Base-by-base conservation (phyloP, 768 basidiomycete genomes). In the Trametes coccinea region DNA sequence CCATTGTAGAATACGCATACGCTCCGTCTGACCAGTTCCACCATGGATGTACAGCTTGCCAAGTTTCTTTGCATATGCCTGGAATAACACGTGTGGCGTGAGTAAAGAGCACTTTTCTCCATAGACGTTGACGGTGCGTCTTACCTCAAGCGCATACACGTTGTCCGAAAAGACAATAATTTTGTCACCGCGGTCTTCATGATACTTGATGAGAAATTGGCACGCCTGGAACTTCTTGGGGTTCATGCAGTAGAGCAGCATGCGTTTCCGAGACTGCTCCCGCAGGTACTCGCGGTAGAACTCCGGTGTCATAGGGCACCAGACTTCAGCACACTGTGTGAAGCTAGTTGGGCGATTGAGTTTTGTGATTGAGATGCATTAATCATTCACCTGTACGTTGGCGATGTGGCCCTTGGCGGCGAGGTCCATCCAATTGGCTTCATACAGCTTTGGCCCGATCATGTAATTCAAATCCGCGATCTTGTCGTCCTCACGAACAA, bases 391-490 rank as follows among this genome's bases (percentile, higher is more conserved):
- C 87, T 98, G 95, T n/a, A 99, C 97, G 71, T 97, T 98, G 6
- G 97, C 97, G 71, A 99, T 99, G 74, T 99, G 97, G 2, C 97
- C 97, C 76, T 98, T 98, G 62, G 93, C 94, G 55, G 97, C 97
- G 67, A 99, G 86, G 75, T 99, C 97, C 96, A 99, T 98, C 97
- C 97, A 99, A 73, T 99, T 99, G 4, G 97, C 97, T 76, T 99
- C 97, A 72, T 99, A 99, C 33, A 99, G 82, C 76, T 99, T 99
- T 9, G 97, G 97, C 6, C 97, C 97, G 73, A 99, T 98, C 88
- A 98, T 92, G 71, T 98, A 99, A 72, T 98, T 98, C 59, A 99
- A 79, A 76, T 99, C 97, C 14, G 90, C 89, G 70, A 99, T 98
- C 78, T 98, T 98, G 74, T 99, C 97, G 71, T 99, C 97, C 76